Percentiles rank a stretch among this genome's conserved stretches.
Evolutionary conservation across 495 filamentous ascomycete species (phyloP).

Genomic region (Hyphodiscus hymeniophilus): DNA sequence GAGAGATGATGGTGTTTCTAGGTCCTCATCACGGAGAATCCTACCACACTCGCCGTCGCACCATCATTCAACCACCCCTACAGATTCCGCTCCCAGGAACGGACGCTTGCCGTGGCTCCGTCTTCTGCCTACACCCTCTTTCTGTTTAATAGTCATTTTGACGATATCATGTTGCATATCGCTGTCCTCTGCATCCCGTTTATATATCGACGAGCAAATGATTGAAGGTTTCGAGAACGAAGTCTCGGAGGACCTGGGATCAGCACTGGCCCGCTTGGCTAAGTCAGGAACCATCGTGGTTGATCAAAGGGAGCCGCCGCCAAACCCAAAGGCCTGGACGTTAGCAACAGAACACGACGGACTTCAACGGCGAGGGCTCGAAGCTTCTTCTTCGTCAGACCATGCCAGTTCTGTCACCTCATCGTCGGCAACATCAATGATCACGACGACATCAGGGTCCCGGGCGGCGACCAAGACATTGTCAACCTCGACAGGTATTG

Average conservation of each 20-base stretch:
- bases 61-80: conserved; percentile 8
- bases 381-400: neutral
- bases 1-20: neutral
- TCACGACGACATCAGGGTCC: neutral
- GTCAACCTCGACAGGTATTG: neutral
- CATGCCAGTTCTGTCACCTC: neutral
- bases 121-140: conserved; percentile 2
- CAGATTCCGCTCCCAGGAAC: conserved; percentile 3
- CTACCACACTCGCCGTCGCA: conserved; percentile 15
- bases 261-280: conserved; percentile 12
- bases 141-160: conserved; percentile 9
- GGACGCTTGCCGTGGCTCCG: conserved; percentile 9
- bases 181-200: conserved; percentile 6
- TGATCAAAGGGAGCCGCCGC: conserved; percentile 17
- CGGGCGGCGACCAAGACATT: neutral
- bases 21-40: neutral
- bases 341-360: conserved; percentile 2
- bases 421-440: neutral
- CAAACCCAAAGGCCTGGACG: neutral
- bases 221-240: conserved; percentile 6
- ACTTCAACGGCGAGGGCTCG: conserved; percentile 6
- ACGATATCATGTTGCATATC: conserved; percentile 12
- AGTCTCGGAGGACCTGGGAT: conserved; percentile 9
- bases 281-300: conserved; percentile 17
- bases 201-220: conserved; percentile 19